Conservation (phyloP, 1,284 basidiomycete genomes). For the Trichosporon sp. region DNA sequence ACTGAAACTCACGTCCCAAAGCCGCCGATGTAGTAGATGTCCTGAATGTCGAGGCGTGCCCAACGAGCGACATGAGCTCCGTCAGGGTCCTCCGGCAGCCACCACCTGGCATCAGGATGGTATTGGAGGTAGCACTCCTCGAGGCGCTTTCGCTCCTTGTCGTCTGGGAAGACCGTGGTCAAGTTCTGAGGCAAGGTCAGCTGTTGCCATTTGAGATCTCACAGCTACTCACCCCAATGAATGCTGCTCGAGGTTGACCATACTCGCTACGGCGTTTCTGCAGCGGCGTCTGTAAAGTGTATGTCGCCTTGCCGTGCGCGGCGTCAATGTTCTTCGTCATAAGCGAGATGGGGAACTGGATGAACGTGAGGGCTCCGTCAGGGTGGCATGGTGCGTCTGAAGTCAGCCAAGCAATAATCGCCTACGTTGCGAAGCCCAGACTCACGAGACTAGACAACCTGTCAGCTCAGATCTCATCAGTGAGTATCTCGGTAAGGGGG, state of each 20-base stretch:
- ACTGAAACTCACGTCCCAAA: constrained; percentile 56
- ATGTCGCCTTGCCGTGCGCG: constrained; percentile 52
- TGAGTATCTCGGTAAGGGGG: background rate
- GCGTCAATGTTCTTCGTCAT: constrained; percentile 57
- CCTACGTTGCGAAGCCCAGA: background rate
- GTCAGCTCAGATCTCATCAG: background rate
- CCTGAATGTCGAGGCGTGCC: constrained; percentile 35
- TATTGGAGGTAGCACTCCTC: constrained; percentile 32
- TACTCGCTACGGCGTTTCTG: constrained; percentile 46
- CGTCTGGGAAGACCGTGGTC: constrained; percentile 29
- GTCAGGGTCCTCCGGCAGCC: constrained; percentile 34
- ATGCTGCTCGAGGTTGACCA: constrained; percentile 52
- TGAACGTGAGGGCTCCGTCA: constrained; percentile 59
- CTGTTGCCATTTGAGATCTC: background rate
- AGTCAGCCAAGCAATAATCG: background rate
- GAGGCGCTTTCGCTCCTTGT: constrained; percentile 22
- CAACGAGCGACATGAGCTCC: constrained; percentile 40
- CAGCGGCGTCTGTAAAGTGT: constrained; percentile 52
- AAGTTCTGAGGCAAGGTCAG: constrained; percentile 30
- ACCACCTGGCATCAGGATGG: constrained; percentile 44
- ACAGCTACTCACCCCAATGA: constrained; percentile 53
- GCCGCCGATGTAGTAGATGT: constrained; percentile 61
- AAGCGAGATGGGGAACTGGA: constrained; percentile 61
- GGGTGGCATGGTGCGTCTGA: constrained; percentile 53
- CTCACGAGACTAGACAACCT: constrained; percentile 18